Base-by-base conservation (phyloP, 2,329 filamentous ascomycete genomes). In the Phaeosphaeriaceae sp. region DNA sequence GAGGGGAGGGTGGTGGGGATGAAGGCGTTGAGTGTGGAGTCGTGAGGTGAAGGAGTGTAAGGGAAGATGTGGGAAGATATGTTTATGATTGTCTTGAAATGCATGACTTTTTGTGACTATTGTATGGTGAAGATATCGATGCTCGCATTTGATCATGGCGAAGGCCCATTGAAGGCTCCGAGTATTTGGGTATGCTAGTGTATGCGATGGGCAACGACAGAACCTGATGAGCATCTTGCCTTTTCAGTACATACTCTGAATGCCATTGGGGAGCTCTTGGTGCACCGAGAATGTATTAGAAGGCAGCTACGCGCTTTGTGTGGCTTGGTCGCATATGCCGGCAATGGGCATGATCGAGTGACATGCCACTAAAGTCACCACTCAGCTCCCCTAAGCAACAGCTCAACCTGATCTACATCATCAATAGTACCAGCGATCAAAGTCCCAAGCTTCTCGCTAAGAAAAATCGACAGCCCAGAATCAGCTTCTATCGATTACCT, bases 21-120 rank as follows among this genome's bases (percentile, higher is more conserved):
- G 55, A 94, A 92, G 83, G 91, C 89, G 11, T 80, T 92, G 78
- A 87, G 89, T 24, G 83, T 96, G 62, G 93, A 97, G 83, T 76
- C 76, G 64, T 78, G 49, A 59, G 31, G 22, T 25, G 24, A n/a
- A 13, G 24, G 41, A 15, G 31, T 22, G 31, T 25, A 33, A 44
- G 41, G 24, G 31, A 27, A 50, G 13, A 11, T 36, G 6, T 36
- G 31, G 25, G 25, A 31, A 11, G 25, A 31, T 36, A 11, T 11
- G 31, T 36, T 36, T 13, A 36, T 36, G 31, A n/a, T n/a, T n/a
- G n/a, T n/a, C n/a, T n/a, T n/a, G n/a, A n/a, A 36, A 36, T 5
- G 13, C 13, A 36, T 36, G 31, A 13, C 25, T 31, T 31, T 15
- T 13, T 36, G 7, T 3, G 31, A 36, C 13, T 13, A 11, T 7